Base-by-base conservation (phyloP, 345 rosid species). In the Clausena lansium region DNA sequence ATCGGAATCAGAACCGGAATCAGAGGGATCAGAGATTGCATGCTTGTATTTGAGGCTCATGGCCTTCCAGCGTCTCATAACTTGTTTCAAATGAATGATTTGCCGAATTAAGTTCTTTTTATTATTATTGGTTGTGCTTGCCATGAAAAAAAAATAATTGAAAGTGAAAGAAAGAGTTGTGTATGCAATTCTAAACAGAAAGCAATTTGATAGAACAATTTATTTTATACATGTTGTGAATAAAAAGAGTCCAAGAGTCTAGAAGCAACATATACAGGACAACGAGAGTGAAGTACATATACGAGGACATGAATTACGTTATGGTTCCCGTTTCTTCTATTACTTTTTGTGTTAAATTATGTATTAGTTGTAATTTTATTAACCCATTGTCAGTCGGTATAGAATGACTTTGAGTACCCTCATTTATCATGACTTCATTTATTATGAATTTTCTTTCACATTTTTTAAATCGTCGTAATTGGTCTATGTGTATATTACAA, bases 41-140 rank as follows among this genome's bases (percentile, higher is more conserved):
- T 28, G 33, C 15, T 19, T 54, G 25, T 28, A 70, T 9, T 17
- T 41, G 54, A 66, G 11, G 74, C 52, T 76, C 36, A 9, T 52
- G 33, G 27, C 52, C 71, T 54, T 65, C 78, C 78, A 66, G 7
- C 32, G 35, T 39, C 67, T 52, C 55, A 66, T 32, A 14, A 75
- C 62, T 9, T 41, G 47, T 32, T 64, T 75, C 32, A 75, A 33
- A 32, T 8, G 45, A 19, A 75, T 66, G 62, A 75, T 75, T 47
- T 75, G 52, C 33, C 47, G 8, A 62, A 75, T 65, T 66, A 58
- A 50, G 30, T 50, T 66, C 0, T 64, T 28, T 14, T 41, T 41
- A 41, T 41, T 41, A 10, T 52, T 75, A 27, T 45, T 65, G 1
- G 59, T 30, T 4, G 71, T 36, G 33, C 7, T 57, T 30, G 45